These are phyloP conservation scores for Dactylellina cionopaga DNA, from an alignment of 2,329 filamentous ascomycete genomes.

Conservation along the genomic window DNA sequence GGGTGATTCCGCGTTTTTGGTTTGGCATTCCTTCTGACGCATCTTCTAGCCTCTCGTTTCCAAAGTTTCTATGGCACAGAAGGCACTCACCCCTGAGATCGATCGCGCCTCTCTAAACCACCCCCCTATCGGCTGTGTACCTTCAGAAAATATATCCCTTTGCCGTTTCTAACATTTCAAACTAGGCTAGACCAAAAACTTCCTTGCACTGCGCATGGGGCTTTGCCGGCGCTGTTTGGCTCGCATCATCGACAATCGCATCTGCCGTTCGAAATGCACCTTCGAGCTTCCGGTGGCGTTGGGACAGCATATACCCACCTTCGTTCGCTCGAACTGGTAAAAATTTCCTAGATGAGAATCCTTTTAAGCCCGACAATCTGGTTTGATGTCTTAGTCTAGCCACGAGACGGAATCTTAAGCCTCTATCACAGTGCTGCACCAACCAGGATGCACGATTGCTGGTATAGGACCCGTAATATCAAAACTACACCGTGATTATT, in stretches of 20 bases:
- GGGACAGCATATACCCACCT: neutral
- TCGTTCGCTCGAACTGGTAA: neutral
- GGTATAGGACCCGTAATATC: neutral
- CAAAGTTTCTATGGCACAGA: neutral
- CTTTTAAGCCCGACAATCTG: constrained; percentile 15
- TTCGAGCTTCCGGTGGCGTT: neutral
- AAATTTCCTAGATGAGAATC: neutral
- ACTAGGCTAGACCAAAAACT: neutral
- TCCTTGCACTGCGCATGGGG: constrained; percentile 19
- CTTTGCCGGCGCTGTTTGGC: constrained; percentile 4
- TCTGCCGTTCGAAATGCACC: neutral
- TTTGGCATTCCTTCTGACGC: neutral
- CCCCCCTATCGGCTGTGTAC: constrained; percentile 12
- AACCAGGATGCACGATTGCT: neutral
- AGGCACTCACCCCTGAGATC: neutral
- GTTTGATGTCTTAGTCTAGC: neutral
- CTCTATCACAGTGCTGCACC: neutral
- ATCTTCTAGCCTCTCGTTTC: neutral
- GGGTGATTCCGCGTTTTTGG: too few relatives aligned
- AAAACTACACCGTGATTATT: neutral
- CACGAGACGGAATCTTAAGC: neutral
- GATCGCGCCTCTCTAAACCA: neutral
- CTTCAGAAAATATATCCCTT: neutral
- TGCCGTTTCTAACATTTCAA: neutral
- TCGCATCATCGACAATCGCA: neutral